phyloP scores from a whole-genome alignment of 352 stramenopile genomes.

The Hyaloperonospora brassicae region DNA sequence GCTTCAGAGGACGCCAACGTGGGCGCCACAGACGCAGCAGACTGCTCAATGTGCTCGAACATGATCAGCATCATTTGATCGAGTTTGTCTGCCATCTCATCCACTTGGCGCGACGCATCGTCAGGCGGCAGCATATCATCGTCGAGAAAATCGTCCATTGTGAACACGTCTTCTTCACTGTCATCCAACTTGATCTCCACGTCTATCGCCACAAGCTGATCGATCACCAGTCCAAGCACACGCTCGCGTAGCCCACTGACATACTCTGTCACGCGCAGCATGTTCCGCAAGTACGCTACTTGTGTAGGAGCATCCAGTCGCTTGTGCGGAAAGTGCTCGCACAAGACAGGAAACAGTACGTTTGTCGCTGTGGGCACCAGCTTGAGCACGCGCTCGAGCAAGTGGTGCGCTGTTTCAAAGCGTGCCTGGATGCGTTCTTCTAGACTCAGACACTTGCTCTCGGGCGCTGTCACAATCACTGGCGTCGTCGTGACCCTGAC shows the following conservation, averaged over 20 bases:
- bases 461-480: conserved; percentile 8
- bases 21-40: conserved; percentile 4
- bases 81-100: conserved; percentile 84
- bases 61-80: conserved; percentile 85
- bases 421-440: conserved; percentile 50
- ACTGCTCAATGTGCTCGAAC: conserved; percentile 76
- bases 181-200: conserved; percentile 87
- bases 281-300: conserved; percentile 62
- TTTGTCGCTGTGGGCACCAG: conserved; percentile 72
- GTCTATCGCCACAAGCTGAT: conserved; percentile 80
- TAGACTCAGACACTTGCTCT: conserved; percentile 17
- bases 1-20: neutral
- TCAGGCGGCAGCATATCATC: conserved; percentile 63
- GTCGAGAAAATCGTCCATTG: conserved; percentile 74
- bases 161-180: conserved; percentile 77
- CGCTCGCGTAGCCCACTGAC: conserved; percentile 65
- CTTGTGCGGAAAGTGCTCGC: conserved; percentile 79
- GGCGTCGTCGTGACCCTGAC: conserved; percentile 22
- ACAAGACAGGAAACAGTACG: conserved; percentile 66
- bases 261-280: conserved; percentile 63
- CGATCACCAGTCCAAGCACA: conserved; percentile 77
- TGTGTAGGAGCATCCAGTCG: conserved; percentile 58
- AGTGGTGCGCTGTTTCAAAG: conserved; percentile 54
- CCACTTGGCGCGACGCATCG: conserved; percentile 33
- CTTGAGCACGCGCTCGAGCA: conserved; percentile 52